Conservation (phyloP, 202 grass and related monocot genomes). For the Digitaria exilis region DNA sequence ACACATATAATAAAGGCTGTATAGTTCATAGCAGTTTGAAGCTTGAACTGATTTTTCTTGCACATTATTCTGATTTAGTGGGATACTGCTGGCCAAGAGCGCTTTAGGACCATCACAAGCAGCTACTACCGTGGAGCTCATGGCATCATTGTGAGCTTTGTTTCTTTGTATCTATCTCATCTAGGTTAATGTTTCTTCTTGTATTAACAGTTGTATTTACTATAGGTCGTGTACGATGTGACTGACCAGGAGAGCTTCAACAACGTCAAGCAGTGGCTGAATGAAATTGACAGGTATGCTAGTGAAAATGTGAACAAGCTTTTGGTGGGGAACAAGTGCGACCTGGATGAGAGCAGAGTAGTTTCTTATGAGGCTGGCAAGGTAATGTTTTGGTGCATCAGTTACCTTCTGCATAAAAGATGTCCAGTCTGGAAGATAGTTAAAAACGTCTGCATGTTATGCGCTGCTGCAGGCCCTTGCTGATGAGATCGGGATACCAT, state of each 20-base stretch:
- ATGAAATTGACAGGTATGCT: slow-evolving; percentile 81
- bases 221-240: slow-evolving; percentile 79
- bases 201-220: neutral
- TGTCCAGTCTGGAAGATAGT: neutral
- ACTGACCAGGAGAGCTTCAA: slow-evolving; percentile 89
- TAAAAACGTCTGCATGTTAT: slow-evolving; percentile 23
- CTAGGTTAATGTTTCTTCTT: neutral
- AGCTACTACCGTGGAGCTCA: slow-evolving; percentile 88
- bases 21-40: slow-evolving; percentile 7
- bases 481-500: slow-evolving; percentile 81
- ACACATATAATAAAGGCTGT: neutral
- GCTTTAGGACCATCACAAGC: slow-evolving; percentile 85
- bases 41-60: slow-evolving; percentile 9
- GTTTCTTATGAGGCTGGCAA: slow-evolving; percentile 75
- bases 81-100: slow-evolving; percentile 89
- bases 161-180: neutral
- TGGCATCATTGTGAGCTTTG: slow-evolving; percentile 70
- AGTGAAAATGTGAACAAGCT: slow-evolving; percentile 91
- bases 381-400: slow-evolving; percentile 41
- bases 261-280: slow-evolving; percentile 88
- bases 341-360: slow-evolving; percentile 61
- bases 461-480: slow-evolving; percentile 53
- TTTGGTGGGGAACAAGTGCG: slow-evolving; percentile 78
- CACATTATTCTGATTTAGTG: slow-evolving; percentile 52
- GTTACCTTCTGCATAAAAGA: neutral